These are phyloP conservation scores for Echinochloa phyllopogon DNA, from an alignment of 176 grass and related monocot species.

Conservation along the genomic window DNA sequence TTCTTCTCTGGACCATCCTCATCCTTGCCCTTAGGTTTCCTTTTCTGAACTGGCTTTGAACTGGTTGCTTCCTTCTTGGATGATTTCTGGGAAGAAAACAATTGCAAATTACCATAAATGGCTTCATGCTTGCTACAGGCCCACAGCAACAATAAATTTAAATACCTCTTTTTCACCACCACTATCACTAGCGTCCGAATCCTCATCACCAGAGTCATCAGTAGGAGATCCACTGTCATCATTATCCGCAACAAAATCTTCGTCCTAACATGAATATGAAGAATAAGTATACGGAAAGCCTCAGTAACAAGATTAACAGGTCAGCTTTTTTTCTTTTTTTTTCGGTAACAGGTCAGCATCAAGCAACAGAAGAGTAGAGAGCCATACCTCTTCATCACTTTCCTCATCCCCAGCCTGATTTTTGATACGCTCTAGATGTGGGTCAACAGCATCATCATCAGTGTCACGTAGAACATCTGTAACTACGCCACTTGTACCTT, in stretches of 20 bases:
- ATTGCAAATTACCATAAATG: constrained; percentile 21
- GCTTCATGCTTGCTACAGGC: constrained; percentile 10
- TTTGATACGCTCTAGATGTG: constrained; percentile 77
- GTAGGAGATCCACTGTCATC: constrained; percentile 97
- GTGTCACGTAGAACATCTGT: constrained; percentile 71
- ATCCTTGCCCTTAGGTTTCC: constrained; percentile 75
- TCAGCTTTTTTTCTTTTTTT: neutral
- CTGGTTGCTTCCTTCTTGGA: constrained; percentile 78
- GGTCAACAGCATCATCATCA: constrained; percentile 87
- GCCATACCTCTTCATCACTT: constrained; percentile 95
- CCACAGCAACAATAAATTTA: constrained; percentile 17
- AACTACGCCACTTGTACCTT: constrained; percentile 71
- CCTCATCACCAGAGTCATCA: constrained; percentile 91
- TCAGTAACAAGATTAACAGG: constrained; percentile 28
- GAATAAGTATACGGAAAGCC: neutral
- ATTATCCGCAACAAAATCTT: constrained; percentile 96
- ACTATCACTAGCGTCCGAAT: constrained; percentile 89
- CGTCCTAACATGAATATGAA: constrained; percentile 64
- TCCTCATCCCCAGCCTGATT: constrained; percentile 84
- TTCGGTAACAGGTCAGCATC: neutral
- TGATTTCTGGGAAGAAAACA: constrained; percentile 60
- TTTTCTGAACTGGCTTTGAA: constrained; percentile 73
- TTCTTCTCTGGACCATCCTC: constrained; percentile 84
- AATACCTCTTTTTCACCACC: constrained; percentile 80
- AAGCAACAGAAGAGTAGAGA: constrained; percentile 21